Evolutionary conservation across 768 basidiomycete genomes (phyloP), one percentile per base, ranked within the genome.

Genomic region (Botryobasidium botryosum): DNA sequence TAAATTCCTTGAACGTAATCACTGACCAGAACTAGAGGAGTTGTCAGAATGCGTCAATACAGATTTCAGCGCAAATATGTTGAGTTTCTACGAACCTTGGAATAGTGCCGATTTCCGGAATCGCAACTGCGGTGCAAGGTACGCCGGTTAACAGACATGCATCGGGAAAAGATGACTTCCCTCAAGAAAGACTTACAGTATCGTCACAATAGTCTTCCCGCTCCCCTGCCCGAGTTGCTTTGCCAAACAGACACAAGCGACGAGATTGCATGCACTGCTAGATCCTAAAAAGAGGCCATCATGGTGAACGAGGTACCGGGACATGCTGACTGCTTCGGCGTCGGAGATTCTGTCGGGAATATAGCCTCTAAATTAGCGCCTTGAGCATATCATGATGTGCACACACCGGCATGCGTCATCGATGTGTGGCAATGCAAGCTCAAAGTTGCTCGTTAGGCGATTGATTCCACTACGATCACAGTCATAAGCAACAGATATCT

Each of bases 241-340:
- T 2, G 71, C 77, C 13, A 91, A 65, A 54, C 81, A 79, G 37
- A 94, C 70, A 52, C 84, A 87, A 1, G 92, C 84, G n/a, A 94
- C 74, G 31, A 99, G 68, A 56, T 97, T 99, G 57, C 88, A 91
- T 0, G 94, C 92, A 54, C 86, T 91, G 48, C 87, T 92, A 0
- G 91, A 96, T 12, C 94, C 94, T 24, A 97, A 67, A 63, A 91
- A 97, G 23, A 99, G 65, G 0, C 94, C 94, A 52, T 97, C 92
- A 45, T 84, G 67, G 40, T 79, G 66, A 3, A 94, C 87, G 17
- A 99, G 71, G 57, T 88, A 88, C 7, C 91, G 77, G 1, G 90
- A 82, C 92, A 97, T 97, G 6, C 82, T 75, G 18, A 97, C 86
- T 0, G 92, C 92, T 61, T 99, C 92, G 2, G 71, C 77, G 52